Evolutionary conservation across 2,329 filamentous ascomycete species (phyloP).

Genomic region (Aspergillus aculeatinus): DNA sequence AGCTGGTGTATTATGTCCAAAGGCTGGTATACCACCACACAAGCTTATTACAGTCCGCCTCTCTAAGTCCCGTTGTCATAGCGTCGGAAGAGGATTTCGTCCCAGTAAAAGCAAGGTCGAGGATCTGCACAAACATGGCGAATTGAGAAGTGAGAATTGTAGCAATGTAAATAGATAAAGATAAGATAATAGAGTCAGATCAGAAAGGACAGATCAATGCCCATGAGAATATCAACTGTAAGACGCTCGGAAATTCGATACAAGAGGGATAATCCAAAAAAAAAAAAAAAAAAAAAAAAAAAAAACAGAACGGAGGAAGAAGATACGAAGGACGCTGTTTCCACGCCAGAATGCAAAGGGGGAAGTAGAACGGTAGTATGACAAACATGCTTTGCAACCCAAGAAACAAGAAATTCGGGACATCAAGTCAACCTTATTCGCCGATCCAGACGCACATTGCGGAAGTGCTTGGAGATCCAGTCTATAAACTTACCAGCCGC

Average conservation of each 20-base stretch:
- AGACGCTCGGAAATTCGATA: neutral
- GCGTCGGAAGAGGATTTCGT: too few relatives aligned
- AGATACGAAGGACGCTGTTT: neutral
- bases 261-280: neutral
- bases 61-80: too few relatives aligned
- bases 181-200: neutral
- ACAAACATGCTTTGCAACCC: neutral
- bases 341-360: neutral
- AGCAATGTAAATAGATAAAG: neutral
- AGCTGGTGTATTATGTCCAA: too few relatives aligned
- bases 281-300: neutral
- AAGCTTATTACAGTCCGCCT: too few relatives aligned
- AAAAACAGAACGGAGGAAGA: neutral
- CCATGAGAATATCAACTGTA: neutral
- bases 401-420: neutral
- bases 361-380: neutral
- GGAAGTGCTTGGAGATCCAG: neutral
- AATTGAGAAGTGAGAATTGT: neutral
- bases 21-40: too few relatives aligned
- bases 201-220: neutral
- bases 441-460: neutral
- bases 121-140: too few relatives aligned
- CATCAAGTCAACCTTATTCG: neutral
- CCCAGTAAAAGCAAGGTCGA: too few relatives aligned
- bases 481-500: constrained; percentile 4